phyloP scores from a whole-genome alignment of 2,329 filamentous ascomycete species.

The Epichloe baconii region DNA sequence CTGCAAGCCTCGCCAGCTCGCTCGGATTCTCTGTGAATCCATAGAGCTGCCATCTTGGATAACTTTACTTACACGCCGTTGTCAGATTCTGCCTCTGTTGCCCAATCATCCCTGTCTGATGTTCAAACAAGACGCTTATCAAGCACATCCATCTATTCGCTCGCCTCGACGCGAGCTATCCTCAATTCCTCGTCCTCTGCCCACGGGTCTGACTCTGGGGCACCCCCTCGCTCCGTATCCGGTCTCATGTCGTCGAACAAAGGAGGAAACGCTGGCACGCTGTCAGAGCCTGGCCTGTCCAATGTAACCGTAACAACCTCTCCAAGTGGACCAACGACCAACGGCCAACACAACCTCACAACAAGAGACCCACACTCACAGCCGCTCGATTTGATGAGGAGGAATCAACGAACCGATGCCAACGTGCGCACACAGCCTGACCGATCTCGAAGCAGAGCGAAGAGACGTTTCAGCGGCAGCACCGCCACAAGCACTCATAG shows the following conservation, averaged over 20 bases:
- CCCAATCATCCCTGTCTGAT: conserved; percentile 36
- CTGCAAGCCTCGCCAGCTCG: conserved; percentile 33
- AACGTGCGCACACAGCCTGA: conserved; percentile 33
- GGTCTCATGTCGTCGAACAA: conserved; percentile 34
- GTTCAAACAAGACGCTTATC: conserved; percentile 53
- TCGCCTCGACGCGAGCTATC: conserved; percentile 46
- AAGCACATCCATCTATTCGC: conserved; percentile 59
- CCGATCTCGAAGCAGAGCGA: conserved; percentile 53
- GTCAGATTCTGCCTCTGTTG: conserved; percentile 34
- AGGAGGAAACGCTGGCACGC: conserved; percentile 23
- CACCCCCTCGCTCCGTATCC: conserved; percentile 28
- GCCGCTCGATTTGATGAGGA: conserved; percentile 32
- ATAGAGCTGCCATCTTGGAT: conserved; percentile 17
- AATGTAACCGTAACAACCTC: conserved; percentile 42
- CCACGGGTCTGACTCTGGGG: conserved; percentile 37
- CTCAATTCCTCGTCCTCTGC: conserved; percentile 36
- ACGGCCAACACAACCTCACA: conserved; percentile 32
- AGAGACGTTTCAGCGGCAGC: conserved; percentile 69
- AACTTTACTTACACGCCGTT: conserved; percentile 21
- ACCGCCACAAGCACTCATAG: conserved; percentile 73
- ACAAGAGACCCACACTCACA: conserved; percentile 28
- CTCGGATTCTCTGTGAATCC: conserved; percentile 33
- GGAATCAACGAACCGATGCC: conserved; percentile 25
- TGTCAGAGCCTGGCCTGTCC: conserved; percentile 37
- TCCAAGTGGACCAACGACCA: conserved; percentile 22